These are phyloP conservation scores for Cercospora sesami DNA, from an alignment of 2,329 filamentous ascomycete species.

Conservation along the genomic window DNA sequence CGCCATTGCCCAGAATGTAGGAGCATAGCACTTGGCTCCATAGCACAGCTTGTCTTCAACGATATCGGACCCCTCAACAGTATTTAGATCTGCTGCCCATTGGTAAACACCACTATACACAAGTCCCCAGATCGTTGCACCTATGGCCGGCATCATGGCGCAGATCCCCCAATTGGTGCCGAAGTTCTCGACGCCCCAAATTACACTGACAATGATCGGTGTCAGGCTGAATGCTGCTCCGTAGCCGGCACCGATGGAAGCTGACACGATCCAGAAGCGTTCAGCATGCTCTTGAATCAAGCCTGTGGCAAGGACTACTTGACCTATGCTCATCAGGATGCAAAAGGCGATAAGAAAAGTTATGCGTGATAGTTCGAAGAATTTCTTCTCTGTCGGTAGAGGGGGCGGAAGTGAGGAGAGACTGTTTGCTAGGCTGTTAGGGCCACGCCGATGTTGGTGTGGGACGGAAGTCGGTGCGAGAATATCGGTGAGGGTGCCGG, in stretches of 20 bases:
- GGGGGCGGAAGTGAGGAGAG: conserved; percentile 39
- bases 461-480: conserved; percentile 62
- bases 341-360: conserved; percentile 76
- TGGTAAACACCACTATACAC: conserved; percentile 85
- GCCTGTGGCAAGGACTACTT: conserved; percentile 76
- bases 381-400: conserved; percentile 28
- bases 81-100: conserved; percentile 54
- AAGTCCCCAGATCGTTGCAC: conserved; percentile 85
- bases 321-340: conserved; percentile 69
- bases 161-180: conserved; percentile 97
- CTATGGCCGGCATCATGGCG: conserved; percentile 83
- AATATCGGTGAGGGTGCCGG: conserved; percentile 83
- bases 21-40: conserved; percentile 76
- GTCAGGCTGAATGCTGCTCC: conserved; percentile 79
- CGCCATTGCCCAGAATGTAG: conserved; percentile 84
- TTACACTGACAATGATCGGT: conserved; percentile 87
- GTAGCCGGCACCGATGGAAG: conserved; percentile 84
- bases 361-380: conserved; percentile 71
- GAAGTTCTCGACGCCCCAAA: conserved; percentile 98
- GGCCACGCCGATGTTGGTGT: conserved; percentile 57
- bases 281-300: conserved; percentile 70
- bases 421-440: conserved; percentile 46
- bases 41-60: conserved; percentile 67
- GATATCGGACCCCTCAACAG: conserved; percentile 39
- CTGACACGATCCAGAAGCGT: conserved; percentile 82